Evolutionary conservation across 1,139 yeast genomes (phyloP).

Genomic region (Blastobotrys persicus): DNA sequence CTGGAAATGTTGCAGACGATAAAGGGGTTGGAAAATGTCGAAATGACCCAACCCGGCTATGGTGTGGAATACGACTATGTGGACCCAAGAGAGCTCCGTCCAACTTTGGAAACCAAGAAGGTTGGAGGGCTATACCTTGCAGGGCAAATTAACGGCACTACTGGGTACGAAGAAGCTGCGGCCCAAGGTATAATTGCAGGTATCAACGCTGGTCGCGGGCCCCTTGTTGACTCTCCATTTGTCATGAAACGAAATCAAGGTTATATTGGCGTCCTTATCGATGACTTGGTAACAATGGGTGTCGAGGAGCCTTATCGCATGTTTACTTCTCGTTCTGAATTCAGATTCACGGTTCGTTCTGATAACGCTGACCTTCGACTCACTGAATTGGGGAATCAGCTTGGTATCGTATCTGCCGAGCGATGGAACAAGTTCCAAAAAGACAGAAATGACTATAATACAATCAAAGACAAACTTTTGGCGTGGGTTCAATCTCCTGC

Average conservation of each 20-base stretch:
- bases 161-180: slow-evolving; percentile 99
- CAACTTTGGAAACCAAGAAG: slow-evolving; percentile 77
- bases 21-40: slow-evolving; percentile 85
- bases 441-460: slow-evolving; percentile 50
- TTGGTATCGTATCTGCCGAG: slow-evolving; percentile 64
- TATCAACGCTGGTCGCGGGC: slow-evolving; percentile 65
- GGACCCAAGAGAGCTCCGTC: slow-evolving; percentile 82
- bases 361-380: slow-evolving; percentile 91
- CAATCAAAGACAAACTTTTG: slow-evolving; percentile 48
- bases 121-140: slow-evolving; percentile 82
- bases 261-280: slow-evolving; percentile 87
- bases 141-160: slow-evolving; percentile 98
- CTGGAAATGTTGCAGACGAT: slow-evolving; percentile 67
- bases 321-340: slow-evolving; percentile 96
- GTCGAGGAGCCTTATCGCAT: slow-evolving; percentile 96
- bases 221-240: slow-evolving; percentile 45
- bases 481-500: slow-evolving; percentile 50
- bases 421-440: slow-evolving; percentile 52
- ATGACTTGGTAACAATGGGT: slow-evolving; percentile 92
- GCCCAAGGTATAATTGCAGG: slow-evolving; percentile 97
- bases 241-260: slow-evolving; percentile 75
- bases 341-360: slow-evolving; percentile 81
- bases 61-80: slow-evolving; percentile 98
- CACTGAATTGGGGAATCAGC: slow-evolving; percentile 61
- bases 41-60: slow-evolving; percentile 91